Evolutionary conservation across 148 eudicot genomes (phyloP).

Genomic region (Camellia lanceoleosa): DNA sequence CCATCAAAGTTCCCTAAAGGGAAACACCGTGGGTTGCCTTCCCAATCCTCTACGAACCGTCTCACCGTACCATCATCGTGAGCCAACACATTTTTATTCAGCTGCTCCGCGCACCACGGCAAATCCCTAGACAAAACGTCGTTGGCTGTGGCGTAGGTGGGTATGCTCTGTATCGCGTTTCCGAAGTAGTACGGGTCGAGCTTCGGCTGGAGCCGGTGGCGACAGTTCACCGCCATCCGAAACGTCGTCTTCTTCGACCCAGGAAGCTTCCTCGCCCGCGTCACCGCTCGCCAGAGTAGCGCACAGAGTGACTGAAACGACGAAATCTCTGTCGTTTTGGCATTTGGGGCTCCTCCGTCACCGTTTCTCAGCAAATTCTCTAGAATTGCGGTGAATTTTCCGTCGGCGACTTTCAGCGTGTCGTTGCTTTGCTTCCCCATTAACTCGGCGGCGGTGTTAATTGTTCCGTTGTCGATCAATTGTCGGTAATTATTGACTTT

Average conservation of each 20-base stretch:
- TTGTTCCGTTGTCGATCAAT: not conserved
- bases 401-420: conserved; percentile 28
- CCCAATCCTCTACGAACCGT: conserved; percentile 23
- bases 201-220: conserved; percentile 61
- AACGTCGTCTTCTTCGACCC: conserved; percentile 49
- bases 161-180: conserved; percentile 73
- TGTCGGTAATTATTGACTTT: conserved; percentile 33
- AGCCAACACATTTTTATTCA: conserved; percentile 32
- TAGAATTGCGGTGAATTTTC: conserved; percentile 26
- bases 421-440: conserved; percentile 64
- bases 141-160: conserved; percentile 47
- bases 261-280: conserved; percentile 56
- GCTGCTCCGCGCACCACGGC: conserved; percentile 70
- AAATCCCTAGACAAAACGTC: conserved; percentile 43
- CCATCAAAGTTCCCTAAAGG: conserved; percentile 32
- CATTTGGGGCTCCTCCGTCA: not conserved
- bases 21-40: conserved; percentile 26
- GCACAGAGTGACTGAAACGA: conserved; percentile 62
- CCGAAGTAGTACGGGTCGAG: conserved; percentile 65
- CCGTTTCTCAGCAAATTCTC: conserved; percentile 35
- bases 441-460: conserved; percentile 35
- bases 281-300: conserved; percentile 63
- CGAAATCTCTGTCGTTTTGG: conserved; percentile 47
- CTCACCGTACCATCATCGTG: conserved; percentile 25
- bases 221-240: conserved; percentile 75